Evolutionary conservation across 192 early-diverging fungal genomes (phyloP).

Genomic region (Entomortierella lignicola): DNA sequence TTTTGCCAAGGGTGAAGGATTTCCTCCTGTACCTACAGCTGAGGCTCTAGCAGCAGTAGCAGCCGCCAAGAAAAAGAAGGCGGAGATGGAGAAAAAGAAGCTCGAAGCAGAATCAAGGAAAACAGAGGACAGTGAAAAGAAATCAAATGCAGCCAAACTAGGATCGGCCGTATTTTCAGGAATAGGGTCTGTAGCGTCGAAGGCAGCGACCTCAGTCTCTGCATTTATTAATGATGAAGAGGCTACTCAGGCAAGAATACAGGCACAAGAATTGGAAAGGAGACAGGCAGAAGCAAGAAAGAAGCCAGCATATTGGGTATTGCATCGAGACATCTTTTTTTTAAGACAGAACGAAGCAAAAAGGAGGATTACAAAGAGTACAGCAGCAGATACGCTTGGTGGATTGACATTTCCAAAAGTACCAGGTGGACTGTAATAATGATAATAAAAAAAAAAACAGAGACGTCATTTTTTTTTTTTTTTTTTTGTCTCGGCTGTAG

Average conservation of each 20-base stretch:
- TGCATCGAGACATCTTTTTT: slow-evolving; percentile 63
- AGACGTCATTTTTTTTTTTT: too few species aligned
- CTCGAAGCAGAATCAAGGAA: slow-evolving; percentile 15
- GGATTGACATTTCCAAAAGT: slow-evolving; percentile 60
- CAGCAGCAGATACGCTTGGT: slow-evolving; percentile 49
- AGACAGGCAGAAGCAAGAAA: slow-evolving; percentile 28
- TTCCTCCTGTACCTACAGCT: slow-evolving; percentile 34
- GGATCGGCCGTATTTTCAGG: slow-evolving; percentile 48
- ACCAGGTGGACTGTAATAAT: slow-evolving; percentile 36
- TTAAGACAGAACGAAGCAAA: slow-evolving; percentile 56
- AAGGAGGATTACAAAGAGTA: slow-evolving; percentile 54
- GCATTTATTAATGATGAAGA: slow-evolving; percentile 53
- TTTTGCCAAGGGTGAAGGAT: slow-evolving; percentile 54
- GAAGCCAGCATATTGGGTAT: slow-evolving; percentile 56
- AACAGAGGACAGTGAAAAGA: slow-evolving; percentile 22
- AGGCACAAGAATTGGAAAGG: slow-evolving; percentile 33
- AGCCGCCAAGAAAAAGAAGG: slow-evolving; percentile 47
- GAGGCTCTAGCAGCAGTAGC: slow-evolving; percentile 41
- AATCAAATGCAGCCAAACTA: slow-evolving; percentile 35
- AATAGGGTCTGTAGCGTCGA: slow-evolving; percentile 39
- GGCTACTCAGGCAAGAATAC: slow-evolving; percentile 45
- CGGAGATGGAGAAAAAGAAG: slow-evolving; percentile 46
- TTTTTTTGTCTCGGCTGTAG: too few species aligned
- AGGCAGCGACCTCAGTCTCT: slow-evolving; percentile 38
- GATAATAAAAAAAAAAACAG: too few species aligned